A percentile compares a stretch with the other conserved stretches of the same genome.
Evolutionary conservation across 2,329 filamentous ascomycete genomes (phyloP).

Genomic region (Curvularia eragrostidis): DNA sequence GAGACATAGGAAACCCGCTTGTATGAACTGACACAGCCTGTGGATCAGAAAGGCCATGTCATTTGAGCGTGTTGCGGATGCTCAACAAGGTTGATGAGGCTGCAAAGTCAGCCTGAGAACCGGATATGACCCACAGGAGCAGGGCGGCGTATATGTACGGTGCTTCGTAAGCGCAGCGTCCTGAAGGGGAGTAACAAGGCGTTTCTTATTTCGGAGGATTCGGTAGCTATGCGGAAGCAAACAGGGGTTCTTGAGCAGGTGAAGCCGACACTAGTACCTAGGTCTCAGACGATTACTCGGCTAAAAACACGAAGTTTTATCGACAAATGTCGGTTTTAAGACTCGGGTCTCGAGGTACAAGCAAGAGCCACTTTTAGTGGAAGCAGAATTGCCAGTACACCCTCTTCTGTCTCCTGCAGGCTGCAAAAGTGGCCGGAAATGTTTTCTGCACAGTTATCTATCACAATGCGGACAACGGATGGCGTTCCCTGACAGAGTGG

Average conservation of each 20-base stretch:
- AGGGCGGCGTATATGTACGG: constrained; percentile 1
- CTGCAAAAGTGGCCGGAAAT: not conserved
- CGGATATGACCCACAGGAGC: not conserved
- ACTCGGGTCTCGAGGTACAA: not conserved
- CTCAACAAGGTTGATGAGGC: not conserved
- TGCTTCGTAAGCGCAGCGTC: not conserved
- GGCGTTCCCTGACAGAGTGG: not conserved
- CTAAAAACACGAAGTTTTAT: no score
- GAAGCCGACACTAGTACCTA: not conserved
- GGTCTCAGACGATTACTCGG: no score
- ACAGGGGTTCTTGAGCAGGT: not conserved
- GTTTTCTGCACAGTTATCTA: not conserved
- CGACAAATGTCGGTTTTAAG: no score
- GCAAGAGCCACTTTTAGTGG: not conserved
- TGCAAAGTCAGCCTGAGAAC: not conserved
- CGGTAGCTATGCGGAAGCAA: not conserved
- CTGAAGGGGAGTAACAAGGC: not conserved
- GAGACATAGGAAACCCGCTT: not conserved
- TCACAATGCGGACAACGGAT: not conserved
- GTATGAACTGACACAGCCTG: not conserved
- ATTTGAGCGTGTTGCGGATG: not conserved
- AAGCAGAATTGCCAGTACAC: not conserved
- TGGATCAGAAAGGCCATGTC: not conserved
- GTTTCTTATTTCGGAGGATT: not conserved
- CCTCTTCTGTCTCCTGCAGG: not conserved